Conservation (phyloP, 768 basidiomycete species). For the Pisolithus tinctorius region DNA sequence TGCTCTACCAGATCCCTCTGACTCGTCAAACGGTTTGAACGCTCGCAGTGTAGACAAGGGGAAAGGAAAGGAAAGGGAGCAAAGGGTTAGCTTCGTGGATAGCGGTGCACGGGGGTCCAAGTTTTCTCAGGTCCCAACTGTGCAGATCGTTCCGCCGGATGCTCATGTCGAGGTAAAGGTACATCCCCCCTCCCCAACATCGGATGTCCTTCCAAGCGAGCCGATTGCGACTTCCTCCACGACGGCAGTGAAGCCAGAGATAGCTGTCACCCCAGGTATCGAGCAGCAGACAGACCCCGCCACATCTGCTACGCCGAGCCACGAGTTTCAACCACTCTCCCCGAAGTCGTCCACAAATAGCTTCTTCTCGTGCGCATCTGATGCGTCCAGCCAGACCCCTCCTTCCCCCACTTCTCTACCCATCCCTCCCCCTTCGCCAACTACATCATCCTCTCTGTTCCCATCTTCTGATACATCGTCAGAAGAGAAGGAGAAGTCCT, state of each 20-base stretch:
- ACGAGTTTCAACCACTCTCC: constrained; percentile 11
- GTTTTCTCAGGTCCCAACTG: neutral
- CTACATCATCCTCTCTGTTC: neutral
- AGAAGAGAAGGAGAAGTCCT: neutral
- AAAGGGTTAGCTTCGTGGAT: constrained; percentile 12
- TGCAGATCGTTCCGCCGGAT: neutral
- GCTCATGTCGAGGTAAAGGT: neutral
- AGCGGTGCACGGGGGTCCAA: neutral
- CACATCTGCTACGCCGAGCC: constrained; percentile 7
- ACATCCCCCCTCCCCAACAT: neutral
- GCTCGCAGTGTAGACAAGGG: neutral
- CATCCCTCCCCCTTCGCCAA: neutral
- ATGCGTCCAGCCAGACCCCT: neutral
- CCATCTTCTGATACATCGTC: neutral
- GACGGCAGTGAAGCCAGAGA: neutral
- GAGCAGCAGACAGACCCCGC: neutral
- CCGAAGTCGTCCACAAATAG: constrained; percentile 23
- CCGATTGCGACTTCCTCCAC: neutral
- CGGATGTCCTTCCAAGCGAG: neutral
- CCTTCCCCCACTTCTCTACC: neutral
- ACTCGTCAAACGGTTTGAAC: neutral
- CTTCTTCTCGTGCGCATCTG: constrained; percentile 15
- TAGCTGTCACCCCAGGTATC: neutral
- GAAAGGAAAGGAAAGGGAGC: constrained; percentile 7
- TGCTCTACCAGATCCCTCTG: neutral